These are phyloP conservation scores for Ganoderma multipileum DNA, from an alignment of 1,284 basidiomycete genomes.

Conservation along the genomic window DNA sequence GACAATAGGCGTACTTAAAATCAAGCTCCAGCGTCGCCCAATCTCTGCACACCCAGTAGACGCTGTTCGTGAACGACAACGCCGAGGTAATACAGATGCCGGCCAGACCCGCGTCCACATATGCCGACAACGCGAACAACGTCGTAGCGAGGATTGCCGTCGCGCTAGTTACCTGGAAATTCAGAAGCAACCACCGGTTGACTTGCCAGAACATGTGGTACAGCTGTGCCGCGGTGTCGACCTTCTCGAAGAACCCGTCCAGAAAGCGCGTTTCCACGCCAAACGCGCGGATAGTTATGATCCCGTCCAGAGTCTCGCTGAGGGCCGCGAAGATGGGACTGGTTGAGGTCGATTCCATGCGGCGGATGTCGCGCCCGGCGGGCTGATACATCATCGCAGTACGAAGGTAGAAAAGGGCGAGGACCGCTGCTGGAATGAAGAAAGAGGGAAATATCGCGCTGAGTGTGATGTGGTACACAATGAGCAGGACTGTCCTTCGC, in stretches of 20 bases:
- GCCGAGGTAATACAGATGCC: slow-evolving; percentile 87
- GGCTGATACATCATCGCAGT: slow-evolving; percentile 78
- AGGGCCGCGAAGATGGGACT: slow-evolving; percentile 83
- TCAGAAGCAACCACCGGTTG: slow-evolving; percentile 78
- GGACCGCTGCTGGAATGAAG: slow-evolving; percentile 71
- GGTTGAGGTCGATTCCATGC: slow-evolving; percentile 78
- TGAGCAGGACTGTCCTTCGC: background rate
- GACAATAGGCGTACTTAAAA: slow-evolving; percentile 56
- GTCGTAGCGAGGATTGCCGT: slow-evolving; percentile 71
- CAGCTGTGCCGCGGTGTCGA: slow-evolving; percentile 76
- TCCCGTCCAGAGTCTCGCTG: slow-evolving; percentile 79
- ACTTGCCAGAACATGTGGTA: slow-evolving; percentile 84
- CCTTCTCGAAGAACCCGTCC: slow-evolving; percentile 69
- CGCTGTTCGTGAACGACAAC: slow-evolving; percentile 63
- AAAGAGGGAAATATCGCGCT: slow-evolving; percentile 77
- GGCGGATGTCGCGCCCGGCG: slow-evolving; percentile 77
- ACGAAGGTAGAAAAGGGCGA: slow-evolving; percentile 66
- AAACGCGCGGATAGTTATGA: slow-evolving; percentile 88
- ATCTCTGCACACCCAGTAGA: slow-evolving; percentile 77
- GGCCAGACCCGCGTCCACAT: slow-evolving; percentile 77
- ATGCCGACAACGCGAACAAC: slow-evolving; percentile 77
- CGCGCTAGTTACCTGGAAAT: slow-evolving; percentile 80
- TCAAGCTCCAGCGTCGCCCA: slow-evolving; percentile 67
- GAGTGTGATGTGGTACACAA: slow-evolving; percentile 20
- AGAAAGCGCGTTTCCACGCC: slow-evolving; percentile 83